Evolutionary conservation across 2,329 filamentous ascomycete genomes (phyloP).

Genomic region (Herpotrichia juniperi): DNA sequence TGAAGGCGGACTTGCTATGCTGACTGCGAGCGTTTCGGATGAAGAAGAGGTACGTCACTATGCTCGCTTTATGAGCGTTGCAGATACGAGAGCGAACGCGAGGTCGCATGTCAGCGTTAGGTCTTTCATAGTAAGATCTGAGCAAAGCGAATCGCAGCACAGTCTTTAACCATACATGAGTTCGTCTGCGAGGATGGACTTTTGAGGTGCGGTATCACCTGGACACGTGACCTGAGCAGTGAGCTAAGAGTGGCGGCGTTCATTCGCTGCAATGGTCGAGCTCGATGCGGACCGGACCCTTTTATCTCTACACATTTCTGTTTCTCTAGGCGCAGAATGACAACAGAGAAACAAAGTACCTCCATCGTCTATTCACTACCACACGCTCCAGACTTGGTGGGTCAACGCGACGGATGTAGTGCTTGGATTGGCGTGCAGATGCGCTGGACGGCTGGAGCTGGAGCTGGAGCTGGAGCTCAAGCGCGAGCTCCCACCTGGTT

Average conservation of each 20-base stretch:
- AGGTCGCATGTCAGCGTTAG: too few relatives aligned
- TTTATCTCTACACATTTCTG: neutral
- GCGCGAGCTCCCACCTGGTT: constrained; percentile 1
- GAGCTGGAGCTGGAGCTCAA: too few relatives aligned
- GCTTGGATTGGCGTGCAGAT: neutral
- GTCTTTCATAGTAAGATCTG: too few relatives aligned
- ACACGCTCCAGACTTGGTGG: neutral
- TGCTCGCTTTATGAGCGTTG: too few relatives aligned
- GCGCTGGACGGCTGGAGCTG: neutral
- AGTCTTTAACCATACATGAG: too few relatives aligned
- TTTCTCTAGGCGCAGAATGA: neutral
- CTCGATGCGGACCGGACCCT: neutral
- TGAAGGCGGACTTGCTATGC: neutral
- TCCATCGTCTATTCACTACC: neutral
- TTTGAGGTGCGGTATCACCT: too few relatives aligned
- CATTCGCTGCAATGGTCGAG: neutral
- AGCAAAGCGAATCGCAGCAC: too few relatives aligned
- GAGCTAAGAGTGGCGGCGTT: neutral
- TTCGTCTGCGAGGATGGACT: too few relatives aligned
- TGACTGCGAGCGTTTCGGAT: neutral
- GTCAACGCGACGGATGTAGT: neutral
- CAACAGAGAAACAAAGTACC: neutral
- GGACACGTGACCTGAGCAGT: too few relatives aligned
- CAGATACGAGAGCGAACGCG: too few relatives aligned
- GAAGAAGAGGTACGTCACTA: neutral